Percentiles rank a stretch among this genome's conserved stretches.
phyloP scores from a whole-genome alignment of 148 eudicot genomes.

The Rhododendron simsii region DNA sequence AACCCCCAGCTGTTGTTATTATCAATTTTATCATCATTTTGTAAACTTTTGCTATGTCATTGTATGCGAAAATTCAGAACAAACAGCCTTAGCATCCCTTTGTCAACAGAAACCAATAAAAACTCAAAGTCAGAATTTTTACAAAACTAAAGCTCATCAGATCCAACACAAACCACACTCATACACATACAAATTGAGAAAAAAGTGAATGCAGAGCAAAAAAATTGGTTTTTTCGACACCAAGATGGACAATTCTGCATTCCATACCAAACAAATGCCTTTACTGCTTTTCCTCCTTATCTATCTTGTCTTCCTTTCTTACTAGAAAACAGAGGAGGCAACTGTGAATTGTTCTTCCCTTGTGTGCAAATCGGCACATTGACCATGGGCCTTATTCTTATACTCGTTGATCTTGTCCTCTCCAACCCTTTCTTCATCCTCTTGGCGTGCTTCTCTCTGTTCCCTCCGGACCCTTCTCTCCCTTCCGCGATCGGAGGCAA shows the following conservation, averaged over 20 bases:
- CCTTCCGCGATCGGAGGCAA: constrained; percentile 47
- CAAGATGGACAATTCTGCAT: constrained; percentile 3
- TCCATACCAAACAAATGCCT: background rate
- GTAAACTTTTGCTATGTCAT: background rate
- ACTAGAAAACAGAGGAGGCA: constrained; percentile 59
- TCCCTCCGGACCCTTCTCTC: constrained; percentile 28
- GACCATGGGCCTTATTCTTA: constrained; percentile 78
- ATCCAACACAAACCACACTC: constrained; percentile 2
- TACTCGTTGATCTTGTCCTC: constrained; percentile 67
- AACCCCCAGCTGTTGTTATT: background rate
- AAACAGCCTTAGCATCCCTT: background rate
- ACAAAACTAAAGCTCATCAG: constrained; percentile 6
- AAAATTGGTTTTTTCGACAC: background rate
- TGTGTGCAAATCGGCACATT: constrained; percentile 75
- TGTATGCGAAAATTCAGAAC: background rate
- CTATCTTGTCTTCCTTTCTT: constrained; percentile 52
- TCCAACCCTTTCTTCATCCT: constrained; percentile 67
- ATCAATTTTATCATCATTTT: background rate
- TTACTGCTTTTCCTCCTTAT: constrained; percentile 9
- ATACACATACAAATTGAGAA: background rate
- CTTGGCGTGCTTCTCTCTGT: constrained; percentile 49
- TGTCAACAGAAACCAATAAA: constrained; percentile 4
- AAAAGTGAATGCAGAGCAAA: background rate
- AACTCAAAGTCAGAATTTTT: constrained; percentile 12
- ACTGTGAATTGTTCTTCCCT: constrained; percentile 25